These are phyloP conservation scores for Colletotrichum lini DNA, from an alignment of 2,329 filamentous ascomycete species.

Conservation along the genomic window DNA sequence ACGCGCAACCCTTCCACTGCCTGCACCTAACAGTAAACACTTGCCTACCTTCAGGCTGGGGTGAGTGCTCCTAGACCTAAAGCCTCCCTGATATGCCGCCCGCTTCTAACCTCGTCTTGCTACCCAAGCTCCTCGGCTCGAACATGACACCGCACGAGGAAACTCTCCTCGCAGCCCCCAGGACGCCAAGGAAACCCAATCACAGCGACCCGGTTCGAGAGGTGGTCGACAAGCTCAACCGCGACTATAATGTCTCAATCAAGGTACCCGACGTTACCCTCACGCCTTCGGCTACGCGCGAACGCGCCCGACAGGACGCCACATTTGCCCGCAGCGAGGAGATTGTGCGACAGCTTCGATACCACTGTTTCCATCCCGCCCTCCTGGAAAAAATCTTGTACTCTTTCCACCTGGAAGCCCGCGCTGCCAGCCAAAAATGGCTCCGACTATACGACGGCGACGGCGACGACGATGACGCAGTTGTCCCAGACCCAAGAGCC, in stretches of 20 bases:
- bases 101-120: not conserved
- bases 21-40: too few species aligned
- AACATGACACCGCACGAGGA: slow-evolving; percentile 21
- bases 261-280: slow-evolving; percentile 14
- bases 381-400: slow-evolving; percentile 19
- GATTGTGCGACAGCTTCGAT: slow-evolving; percentile 15
- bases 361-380: slow-evolving; percentile 8
- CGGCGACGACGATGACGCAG: not conserved
- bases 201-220: slow-evolving; percentile 2
- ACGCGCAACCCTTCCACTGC: not conserved
- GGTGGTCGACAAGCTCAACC: slow-evolving; percentile 36
- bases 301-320: not conserved
- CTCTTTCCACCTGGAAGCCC: slow-evolving; percentile 24
- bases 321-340: slow-evolving; percentile 20
- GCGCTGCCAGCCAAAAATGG: slow-evolving; percentile 27
- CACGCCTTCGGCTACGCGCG: slow-evolving; percentile 1
- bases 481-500: not conserved
- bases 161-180: slow-evolving; percentile 12
- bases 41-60: too few species aligned
- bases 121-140: not conserved
- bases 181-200: slow-evolving; percentile 16
- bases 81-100: not conserved
- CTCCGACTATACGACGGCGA: slow-evolving; percentile 5
- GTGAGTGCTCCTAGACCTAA: not conserved
- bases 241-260: slow-evolving; percentile 33